Evolutionary conservation across 2,329 filamentous ascomycete species (phyloP).

Genomic region (Escovopsis sp.): DNA sequence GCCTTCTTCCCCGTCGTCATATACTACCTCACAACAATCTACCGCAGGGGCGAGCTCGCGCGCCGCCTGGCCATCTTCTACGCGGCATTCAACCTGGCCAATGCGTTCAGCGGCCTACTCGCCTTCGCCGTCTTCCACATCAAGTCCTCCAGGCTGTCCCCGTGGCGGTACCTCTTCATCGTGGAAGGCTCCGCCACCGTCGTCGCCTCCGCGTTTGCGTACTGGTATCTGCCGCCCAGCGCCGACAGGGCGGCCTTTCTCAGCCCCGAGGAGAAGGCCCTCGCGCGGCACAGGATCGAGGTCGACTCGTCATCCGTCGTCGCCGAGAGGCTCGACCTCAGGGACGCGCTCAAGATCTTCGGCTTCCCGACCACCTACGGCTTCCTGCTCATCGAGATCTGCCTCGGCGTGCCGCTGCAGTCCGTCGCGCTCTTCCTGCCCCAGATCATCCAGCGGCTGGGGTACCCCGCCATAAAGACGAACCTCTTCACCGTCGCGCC

Average conservation of each 20-base stretch:
- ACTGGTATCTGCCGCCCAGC: slow-evolving; percentile 52
- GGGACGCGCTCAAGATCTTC: slow-evolving; percentile 37
- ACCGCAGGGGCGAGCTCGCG: slow-evolving; percentile 30
- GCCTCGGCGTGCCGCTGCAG: slow-evolving; percentile 44
- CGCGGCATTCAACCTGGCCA: slow-evolving; percentile 59
- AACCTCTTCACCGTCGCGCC: slow-evolving; percentile 74
- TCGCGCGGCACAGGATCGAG: slow-evolving; percentile 61
- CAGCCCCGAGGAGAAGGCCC: slow-evolving; percentile 46
- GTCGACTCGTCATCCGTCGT: slow-evolving; percentile 55
- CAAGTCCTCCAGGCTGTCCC: slow-evolving; percentile 17
- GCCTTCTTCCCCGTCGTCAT: slow-evolving; percentile 40
- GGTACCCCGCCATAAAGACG: slow-evolving; percentile 39
- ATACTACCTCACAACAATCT: slow-evolving; percentile 39
- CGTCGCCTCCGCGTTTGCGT: slow-evolving; percentile 47
- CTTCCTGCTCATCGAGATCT: slow-evolving; percentile 40
- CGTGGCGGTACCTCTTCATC: slow-evolving; percentile 38
- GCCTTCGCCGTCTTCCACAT: slow-evolving; percentile 36
- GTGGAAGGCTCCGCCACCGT: slow-evolving; percentile 44
- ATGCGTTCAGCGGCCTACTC: slow-evolving; percentile 34
- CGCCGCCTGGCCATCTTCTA: slow-evolving; percentile 51
- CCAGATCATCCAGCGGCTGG: slow-evolving; percentile 36
- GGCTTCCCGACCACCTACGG: slow-evolving; percentile 31
- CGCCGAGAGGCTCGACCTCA: slow-evolving; percentile 35
- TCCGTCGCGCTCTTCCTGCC: slow-evolving; percentile 39
- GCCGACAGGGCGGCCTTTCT: slow-evolving; percentile 52